Percentiles rank a stretch among this genome's conserved stretches.
These are phyloP conservation scores for Dioscorea cayenensis DNA, from an alignment of 116 monocot species.

Conservation along the genomic window DNA sequence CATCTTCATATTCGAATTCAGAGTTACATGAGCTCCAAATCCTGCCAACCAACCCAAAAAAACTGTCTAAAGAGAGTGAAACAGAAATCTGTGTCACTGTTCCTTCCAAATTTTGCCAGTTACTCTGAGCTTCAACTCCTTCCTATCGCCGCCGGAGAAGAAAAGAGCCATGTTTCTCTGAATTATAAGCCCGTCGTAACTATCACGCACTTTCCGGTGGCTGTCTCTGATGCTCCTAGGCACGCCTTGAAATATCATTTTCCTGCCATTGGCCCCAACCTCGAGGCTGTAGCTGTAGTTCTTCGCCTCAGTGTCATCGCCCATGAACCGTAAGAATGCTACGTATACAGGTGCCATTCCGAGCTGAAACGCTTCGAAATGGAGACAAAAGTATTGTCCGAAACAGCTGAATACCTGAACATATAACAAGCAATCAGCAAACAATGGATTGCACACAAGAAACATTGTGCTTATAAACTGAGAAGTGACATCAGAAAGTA, in stretches of 20 bases:
- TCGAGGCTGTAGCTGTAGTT: conserved; percentile 72
- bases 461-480: too few relatives aligned
- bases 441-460: too few relatives aligned
- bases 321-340: conserved; percentile 70
- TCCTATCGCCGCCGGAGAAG: conserved; percentile 61
- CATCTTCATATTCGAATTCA: too few relatives aligned
- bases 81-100: conserved; percentile 14
- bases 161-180: conserved; percentile 64
- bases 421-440: too few relatives aligned
- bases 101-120: conserved; percentile 81
- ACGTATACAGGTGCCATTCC: conserved; percentile 58
- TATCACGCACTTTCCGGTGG: conserved; percentile 63
- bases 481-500: conserved; percentile 10
- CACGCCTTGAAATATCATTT: conserved; percentile 64
- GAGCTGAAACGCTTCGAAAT: conserved; percentile 69
- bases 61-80: background rate
- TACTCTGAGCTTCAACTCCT: conserved; percentile 58
- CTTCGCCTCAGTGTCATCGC: conserved; percentile 59
- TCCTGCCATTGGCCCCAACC: conserved; percentile 55
- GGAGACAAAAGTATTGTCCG: conserved; percentile 60
- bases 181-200: conserved; percentile 60
- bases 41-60: too few relatives aligned
- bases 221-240: conserved; percentile 69
- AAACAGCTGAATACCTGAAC: conserved; percentile 68
- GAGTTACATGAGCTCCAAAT: too few relatives aligned